A percentile compares a stretch with the other conserved stretches of the same genome.
Evolutionary conservation across 768 basidiomycete genomes (phyloP).

Genomic region (Russula abietina): DNA sequence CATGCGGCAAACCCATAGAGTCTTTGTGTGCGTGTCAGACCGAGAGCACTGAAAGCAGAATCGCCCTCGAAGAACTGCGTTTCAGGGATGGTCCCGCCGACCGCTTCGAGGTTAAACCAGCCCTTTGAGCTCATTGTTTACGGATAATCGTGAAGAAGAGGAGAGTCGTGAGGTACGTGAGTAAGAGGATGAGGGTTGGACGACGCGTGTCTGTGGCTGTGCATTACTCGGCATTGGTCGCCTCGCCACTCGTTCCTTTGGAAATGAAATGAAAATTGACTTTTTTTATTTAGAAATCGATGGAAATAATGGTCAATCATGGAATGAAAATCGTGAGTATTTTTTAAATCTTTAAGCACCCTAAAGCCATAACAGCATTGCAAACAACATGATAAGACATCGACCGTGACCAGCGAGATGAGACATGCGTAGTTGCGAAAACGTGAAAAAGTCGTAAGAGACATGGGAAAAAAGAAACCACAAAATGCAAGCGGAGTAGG

Average conservation of each 20-base stretch:
- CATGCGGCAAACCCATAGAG: slow-evolving; percentile 84
- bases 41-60: slow-evolving; percentile 77
- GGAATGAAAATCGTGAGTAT: not conserved
- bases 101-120: slow-evolving; percentile 82
- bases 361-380: not conserved
- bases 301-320: not conserved
- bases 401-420: slow-evolving; percentile 23
- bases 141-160: not conserved
- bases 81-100: slow-evolving; percentile 57
- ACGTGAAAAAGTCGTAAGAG: slow-evolving; percentile 15
- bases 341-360: not conserved
- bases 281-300: too few relatives aligned
- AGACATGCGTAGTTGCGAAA: slow-evolving; percentile 3
- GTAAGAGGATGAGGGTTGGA: not conserved
- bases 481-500: slow-evolving; percentile 1
- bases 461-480: slow-evolving; percentile 2
- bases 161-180: not conserved
- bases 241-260: not conserved
- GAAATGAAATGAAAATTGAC: too few relatives aligned
- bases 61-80: slow-evolving; percentile 84
- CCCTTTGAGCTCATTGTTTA: slow-evolving; percentile 55
- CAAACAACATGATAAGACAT: slow-evolving; percentile 14
- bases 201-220: not conserved
- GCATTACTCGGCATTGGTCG: not conserved
- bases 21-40: slow-evolving; percentile 70